phyloP scores from a whole-genome alignment of 495 filamentous ascomycete species.

The Daldinia decipiens region DNA sequence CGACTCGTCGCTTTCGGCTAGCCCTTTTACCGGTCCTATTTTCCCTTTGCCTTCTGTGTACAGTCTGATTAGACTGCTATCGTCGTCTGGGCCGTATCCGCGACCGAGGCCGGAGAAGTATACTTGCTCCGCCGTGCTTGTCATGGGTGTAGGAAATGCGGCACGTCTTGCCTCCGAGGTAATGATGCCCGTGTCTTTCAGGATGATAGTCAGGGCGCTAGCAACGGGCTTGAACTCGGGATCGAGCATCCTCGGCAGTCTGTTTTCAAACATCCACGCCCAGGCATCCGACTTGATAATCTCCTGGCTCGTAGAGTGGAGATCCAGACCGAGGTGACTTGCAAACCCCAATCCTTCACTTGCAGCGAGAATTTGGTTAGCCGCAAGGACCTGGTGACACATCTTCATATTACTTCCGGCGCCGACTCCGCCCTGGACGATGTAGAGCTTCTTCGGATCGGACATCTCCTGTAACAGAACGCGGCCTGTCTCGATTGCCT shows the following conservation, averaged over 20 bases:
- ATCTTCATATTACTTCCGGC: constrained; percentile 90
- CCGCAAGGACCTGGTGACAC: constrained; percentile 84
- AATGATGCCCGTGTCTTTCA: constrained; percentile 85
- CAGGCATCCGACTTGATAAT: constrained; percentile 69
- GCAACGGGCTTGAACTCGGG: constrained; percentile 70
- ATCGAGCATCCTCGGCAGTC: constrained; percentile 73
- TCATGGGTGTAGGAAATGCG: constrained; percentile 75
- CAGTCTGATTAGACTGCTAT: constrained; percentile 74
- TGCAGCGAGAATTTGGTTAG: constrained; percentile 75
- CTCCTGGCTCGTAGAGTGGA: constrained; percentile 62
- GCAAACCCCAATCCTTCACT: constrained; percentile 81
- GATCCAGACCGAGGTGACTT: constrained; percentile 72
- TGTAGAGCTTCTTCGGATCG: constrained; percentile 71
- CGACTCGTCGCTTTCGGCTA: constrained; percentile 51
- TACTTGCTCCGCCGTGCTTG: constrained; percentile 74
- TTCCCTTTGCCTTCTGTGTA: constrained; percentile 59
- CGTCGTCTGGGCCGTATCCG: constrained; percentile 73
- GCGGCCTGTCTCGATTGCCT: constrained; percentile 66
- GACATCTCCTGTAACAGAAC: constrained; percentile 71
- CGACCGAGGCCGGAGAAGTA: constrained; percentile 69
- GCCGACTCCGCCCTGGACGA: constrained; percentile 77
- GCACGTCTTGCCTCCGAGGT: constrained; percentile 70
- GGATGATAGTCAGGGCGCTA: constrained; percentile 78
- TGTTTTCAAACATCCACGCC: constrained; percentile 87
- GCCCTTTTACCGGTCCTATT: constrained; percentile 52